Conservation (phyloP, 192 early-diverging fungal genomes). For the Mortierella alpina region DNA sequence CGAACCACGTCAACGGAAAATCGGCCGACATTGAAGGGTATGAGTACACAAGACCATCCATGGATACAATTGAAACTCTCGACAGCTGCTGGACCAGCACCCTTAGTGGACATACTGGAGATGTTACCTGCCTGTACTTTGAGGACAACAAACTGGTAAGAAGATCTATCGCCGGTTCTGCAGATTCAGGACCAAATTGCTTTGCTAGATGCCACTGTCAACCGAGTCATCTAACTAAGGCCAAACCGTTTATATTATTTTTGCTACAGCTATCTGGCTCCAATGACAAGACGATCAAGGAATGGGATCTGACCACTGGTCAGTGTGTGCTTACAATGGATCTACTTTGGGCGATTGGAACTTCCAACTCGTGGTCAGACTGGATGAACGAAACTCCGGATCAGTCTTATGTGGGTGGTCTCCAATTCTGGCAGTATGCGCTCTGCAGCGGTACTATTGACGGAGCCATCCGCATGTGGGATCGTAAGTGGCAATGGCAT, state of each 20-base stretch:
- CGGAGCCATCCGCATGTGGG: constrained; percentile 83
- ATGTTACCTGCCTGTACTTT: constrained; percentile 63
- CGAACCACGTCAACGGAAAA: constrained; percentile 26
- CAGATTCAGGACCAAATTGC: background rate
- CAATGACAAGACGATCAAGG: constrained; percentile 79
- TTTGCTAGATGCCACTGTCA: background rate
- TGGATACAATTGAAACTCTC: constrained; percentile 30
- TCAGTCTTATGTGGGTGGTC: constrained; percentile 71
- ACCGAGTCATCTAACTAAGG: background rate
- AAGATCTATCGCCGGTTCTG: background rate
- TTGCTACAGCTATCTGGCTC: constrained; percentile 75
- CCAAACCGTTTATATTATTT: background rate
- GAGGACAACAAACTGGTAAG: constrained; percentile 65
- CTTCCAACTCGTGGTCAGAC: constrained; percentile 35
- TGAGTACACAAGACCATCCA: constrained; percentile 30
- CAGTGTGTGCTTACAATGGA: constrained; percentile 74
- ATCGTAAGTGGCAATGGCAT: constrained; percentile 58
- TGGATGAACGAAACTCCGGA: constrained; percentile 35
- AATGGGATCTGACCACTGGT: constrained; percentile 81
- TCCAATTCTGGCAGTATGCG: constrained; percentile 81
- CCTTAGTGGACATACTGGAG: constrained; percentile 59
- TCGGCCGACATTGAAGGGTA: constrained; percentile 21
- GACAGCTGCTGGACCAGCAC: constrained; percentile 51
- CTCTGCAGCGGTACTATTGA: constrained; percentile 82
- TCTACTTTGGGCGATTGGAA: constrained; percentile 72